Evolutionary conservation across 2,329 filamentous ascomycete genomes (phyloP).

Genomic region (Fusarium pseudonygamai): DNA sequence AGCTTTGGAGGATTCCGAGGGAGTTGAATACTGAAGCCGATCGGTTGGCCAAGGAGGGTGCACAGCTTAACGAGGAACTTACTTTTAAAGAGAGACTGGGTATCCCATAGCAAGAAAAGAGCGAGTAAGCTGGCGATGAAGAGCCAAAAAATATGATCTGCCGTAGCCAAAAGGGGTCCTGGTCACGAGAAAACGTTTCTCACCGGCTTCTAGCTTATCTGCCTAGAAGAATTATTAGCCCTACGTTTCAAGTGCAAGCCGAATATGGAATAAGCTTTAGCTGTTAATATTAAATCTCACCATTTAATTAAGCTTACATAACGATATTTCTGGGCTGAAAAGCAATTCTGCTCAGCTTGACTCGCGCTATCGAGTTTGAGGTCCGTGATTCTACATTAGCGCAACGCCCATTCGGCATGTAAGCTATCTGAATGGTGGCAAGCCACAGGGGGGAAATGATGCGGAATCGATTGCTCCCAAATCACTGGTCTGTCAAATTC

Average conservation of each 20-base stretch:
- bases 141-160: not conserved
- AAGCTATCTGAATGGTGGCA: not conserved
- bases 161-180: too few species aligned
- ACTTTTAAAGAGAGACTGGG: not conserved
- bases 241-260: not conserved
- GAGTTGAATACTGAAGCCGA: conserved; percentile 56
- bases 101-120: not conserved
- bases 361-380: not conserved
- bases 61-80: not conserved
- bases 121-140: not conserved
- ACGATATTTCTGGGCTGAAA: not conserved
- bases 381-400: not conserved
- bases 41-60: conserved; percentile 49
- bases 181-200: not conserved
- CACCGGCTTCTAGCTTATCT: not conserved
- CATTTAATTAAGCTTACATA: not conserved
- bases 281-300: not conserved
- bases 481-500: not conserved
- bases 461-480: not conserved
- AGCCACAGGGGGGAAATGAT: not conserved
- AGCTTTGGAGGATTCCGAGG: conserved; percentile 59
- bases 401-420: not conserved
- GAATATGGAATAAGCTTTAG: not conserved
- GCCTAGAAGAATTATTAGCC: too few species aligned
- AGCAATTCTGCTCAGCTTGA: not conserved